Base-by-base conservation (phyloP, 352 stramenopile genomes). In the Globisporangium nunn region DNA sequence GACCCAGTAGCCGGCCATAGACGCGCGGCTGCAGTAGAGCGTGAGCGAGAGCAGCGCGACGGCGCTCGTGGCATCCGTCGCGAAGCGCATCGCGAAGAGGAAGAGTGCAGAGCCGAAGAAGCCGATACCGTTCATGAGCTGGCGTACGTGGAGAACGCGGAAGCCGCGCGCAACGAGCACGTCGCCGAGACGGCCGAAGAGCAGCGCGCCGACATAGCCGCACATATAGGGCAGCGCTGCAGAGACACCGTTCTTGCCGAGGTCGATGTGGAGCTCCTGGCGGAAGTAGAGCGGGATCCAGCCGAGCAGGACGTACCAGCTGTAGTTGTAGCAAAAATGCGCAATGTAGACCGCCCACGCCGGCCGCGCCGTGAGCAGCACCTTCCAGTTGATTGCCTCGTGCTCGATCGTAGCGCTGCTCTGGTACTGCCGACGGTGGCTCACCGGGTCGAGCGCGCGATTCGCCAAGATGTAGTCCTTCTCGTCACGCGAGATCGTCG, bases 271-370 rank as follows among this genome's bases (percentile, higher is more conserved):
- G n/a, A 95, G 63, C 1, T 68, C 74, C 68, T 91, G 78, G 41
- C 78, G 77, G 64, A 93, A 93, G 61, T 95, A 95, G 63, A 92
- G 83, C 49, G 85, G 85, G 54, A 92, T 93, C 85, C 85, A 95
- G 18, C 85, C 81, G 41, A 95, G 63, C 33, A 95, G 56, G 33
- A 95, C 77, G 58, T 95, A 95, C 85, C 85, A 95, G 53, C 78
- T 84, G 67, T 93, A 95, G 61, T 95, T 95, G 67, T 91, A 89
- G 64, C 77, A 88, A 51, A 93, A 88, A 58, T 95, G 85, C 18
- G 82, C 81, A 14, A 85, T 68, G 66, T 95, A 95, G 57, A 95
- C 83, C 14, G 85, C 85, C 83, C 83, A 95, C 3, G 83, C 85
- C 14, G 81, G 60, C 0, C 77, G 70, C 14, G 74, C 88, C 17